Percentiles rank a stretch among this genome's conserved stretches.
Conservation (phyloP, 2,329 filamentous ascomycete genomes). For the Amphichorda felina region DNA sequence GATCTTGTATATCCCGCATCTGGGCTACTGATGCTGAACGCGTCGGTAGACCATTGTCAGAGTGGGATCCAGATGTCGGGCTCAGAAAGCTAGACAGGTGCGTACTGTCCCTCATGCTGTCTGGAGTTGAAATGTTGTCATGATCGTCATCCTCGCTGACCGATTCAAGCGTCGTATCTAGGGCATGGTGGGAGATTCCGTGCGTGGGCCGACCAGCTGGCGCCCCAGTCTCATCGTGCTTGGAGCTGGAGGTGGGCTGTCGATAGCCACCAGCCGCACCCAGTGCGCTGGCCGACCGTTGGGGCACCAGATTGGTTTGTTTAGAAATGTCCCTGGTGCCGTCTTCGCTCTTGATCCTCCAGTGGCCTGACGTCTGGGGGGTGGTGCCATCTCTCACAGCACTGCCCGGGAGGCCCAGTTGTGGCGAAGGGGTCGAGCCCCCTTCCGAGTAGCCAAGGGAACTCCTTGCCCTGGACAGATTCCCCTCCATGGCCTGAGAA, state of each 20-base stretch:
- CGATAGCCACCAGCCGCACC: constrained; percentile 47
- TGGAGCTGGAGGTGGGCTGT: constrained; percentile 28
- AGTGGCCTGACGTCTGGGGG: constrained; percentile 9
- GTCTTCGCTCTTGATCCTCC: constrained; percentile 20
- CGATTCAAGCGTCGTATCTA: constrained; percentile 35
- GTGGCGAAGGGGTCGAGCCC: constrained; percentile 42
- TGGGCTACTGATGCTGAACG: constrained; percentile 63
- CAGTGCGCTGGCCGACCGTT: constrained; percentile 53
- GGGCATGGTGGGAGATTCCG: constrained; percentile 24
- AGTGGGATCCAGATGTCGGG: constrained; percentile 28
- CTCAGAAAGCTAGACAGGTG: constrained; percentile 27
- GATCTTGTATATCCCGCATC: constrained; percentile 63
- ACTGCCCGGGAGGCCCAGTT: constrained; percentile 19
- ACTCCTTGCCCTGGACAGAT: constrained; percentile 66
- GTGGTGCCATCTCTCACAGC: constrained; percentile 10
- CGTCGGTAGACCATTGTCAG: constrained; percentile 39
- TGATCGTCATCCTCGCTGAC: constrained; percentile 39
- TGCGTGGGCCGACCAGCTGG: background rate
- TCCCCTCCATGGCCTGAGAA: constrained; percentile 80
- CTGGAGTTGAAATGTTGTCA: constrained; percentile 7
- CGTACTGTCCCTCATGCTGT: constrained; percentile 17
- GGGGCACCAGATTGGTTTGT: constrained; percentile 14
- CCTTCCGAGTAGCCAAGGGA: constrained; percentile 41
- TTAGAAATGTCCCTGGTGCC: constrained; percentile 7
- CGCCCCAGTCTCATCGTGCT: background rate